Conservation (phyloP, 306 rosid species). For the Gleditsia sinensis region DNA sequence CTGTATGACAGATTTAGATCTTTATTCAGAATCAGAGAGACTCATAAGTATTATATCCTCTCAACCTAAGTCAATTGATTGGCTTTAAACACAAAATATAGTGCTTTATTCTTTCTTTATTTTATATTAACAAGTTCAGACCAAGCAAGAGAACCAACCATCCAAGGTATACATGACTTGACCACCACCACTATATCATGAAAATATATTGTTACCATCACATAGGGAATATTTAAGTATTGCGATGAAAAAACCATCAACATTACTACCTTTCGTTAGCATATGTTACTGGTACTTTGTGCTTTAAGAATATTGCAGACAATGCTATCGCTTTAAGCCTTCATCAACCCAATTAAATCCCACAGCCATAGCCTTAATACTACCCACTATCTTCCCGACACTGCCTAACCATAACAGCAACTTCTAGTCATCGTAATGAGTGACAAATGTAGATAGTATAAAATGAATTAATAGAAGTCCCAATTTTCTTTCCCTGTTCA, state of each 20-base stretch:
- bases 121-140: constrained; percentile 10
- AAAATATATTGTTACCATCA: constrained; percentile 5
- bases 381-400: no score
- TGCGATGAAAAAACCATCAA: constrained; percentile 7
- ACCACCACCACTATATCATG: not conserved
- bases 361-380: no score
- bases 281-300: not conserved
- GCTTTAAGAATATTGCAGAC: not conserved
- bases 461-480: not conserved
- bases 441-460: not conserved
- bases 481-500: not conserved
- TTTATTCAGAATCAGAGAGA: constrained; percentile 3
- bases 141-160: not conserved
- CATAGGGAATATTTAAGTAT: not conserved
- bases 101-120: not conserved
- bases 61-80: not conserved
- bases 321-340: not conserved
- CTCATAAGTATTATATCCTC: not conserved
- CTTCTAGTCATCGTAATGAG: not conserved
- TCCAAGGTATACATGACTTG: not conserved
- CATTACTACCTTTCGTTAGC: constrained; percentile 12
- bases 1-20: constrained; percentile 3
- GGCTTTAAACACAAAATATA: constrained; percentile 10
- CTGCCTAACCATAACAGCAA: not conserved
- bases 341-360: constrained; percentile 12